These are phyloP conservation scores for Cocos nucifera DNA, from an alignment of 176 grass and related monocot species.

Conservation along the genomic window DNA sequence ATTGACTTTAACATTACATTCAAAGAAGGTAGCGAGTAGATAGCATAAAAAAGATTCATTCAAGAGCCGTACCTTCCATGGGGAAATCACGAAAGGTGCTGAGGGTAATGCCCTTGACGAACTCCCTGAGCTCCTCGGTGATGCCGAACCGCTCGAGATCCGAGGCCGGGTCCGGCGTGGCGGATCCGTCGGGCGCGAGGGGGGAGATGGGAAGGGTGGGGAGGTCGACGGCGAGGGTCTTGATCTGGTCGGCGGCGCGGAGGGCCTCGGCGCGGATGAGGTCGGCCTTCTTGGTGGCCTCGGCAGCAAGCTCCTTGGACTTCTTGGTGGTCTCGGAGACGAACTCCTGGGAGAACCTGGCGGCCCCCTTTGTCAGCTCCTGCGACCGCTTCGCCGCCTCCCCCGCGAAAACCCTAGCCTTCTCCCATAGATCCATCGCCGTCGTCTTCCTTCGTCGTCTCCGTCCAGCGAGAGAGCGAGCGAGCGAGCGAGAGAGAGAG, in stretches of 20 bases:
- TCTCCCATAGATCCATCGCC: constrained; percentile 89
- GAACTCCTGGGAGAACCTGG: constrained; percentile 84
- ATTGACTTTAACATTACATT: background rate
- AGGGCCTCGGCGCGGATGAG: constrained; percentile 35
- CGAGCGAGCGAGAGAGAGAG: no score
- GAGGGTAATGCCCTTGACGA: constrained; percentile 84
- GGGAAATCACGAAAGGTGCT: constrained; percentile 95
- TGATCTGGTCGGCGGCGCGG: constrained; percentile 77
- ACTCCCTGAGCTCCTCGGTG: constrained; percentile 83
- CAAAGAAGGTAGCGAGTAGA: no score
- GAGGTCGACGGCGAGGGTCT: constrained; percentile 67
- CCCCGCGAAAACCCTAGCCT: constrained; percentile 71
- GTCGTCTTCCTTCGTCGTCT: background rate
- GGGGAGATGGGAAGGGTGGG: constrained; percentile 52
- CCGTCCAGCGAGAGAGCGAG: background rate
- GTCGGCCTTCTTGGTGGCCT: constrained; percentile 94
- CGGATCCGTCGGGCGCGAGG: constrained; percentile 28
- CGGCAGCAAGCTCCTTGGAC: constrained; percentile 75
- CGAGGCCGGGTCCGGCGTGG: constrained; percentile 17
- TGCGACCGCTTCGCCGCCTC: constrained; percentile 76
- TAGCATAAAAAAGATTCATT: constrained; percentile 4
- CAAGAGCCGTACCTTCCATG: constrained; percentile 53
- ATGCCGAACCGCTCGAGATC: constrained; percentile 65
- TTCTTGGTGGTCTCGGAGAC: constrained; percentile 76
- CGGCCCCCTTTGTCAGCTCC: constrained; percentile 24